Conservation (phyloP, 352 stramenopile species). For the Pseudoperonospora humuli region DNA sequence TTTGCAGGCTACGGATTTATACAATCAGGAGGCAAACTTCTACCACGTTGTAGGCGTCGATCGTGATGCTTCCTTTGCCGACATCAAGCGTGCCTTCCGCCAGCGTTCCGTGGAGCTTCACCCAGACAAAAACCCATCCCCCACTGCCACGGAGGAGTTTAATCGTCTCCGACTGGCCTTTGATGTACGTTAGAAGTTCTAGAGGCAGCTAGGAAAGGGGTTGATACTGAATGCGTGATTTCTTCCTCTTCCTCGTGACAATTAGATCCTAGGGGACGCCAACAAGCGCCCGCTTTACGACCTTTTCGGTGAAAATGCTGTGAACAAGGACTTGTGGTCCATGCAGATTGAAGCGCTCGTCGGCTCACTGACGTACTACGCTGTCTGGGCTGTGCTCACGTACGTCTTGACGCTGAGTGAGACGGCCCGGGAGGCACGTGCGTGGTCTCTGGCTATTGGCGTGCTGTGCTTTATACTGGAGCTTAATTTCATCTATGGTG, state of each 20-base stretch:
- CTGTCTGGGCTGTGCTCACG: conserved; percentile 92
- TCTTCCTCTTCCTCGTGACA: background rate
- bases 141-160: conserved; percentile 89
- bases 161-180: conserved; percentile 91
- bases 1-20: conserved; percentile 69
- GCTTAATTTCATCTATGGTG: conserved; percentile 85
- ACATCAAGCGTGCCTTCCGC: conserved; percentile 97
- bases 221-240: conserved; percentile 4
- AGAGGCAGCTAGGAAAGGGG: background rate
- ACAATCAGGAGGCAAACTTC: conserved; percentile 90
- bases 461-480: conserved; percentile 92
- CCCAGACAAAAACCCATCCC: conserved; percentile 94
- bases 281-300: conserved; percentile 94
- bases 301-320: conserved; percentile 88
- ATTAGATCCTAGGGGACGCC: conserved; percentile 72
- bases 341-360: conserved; percentile 89
- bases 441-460: conserved; percentile 91
- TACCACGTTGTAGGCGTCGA: conserved; percentile 89
- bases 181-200: conserved; percentile 59
- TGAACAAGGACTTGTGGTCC: conserved; percentile 84
- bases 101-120: conserved; percentile 91
- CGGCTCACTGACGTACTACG: conserved; percentile 91
- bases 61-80: conserved; percentile 83
- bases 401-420: conserved; percentile 94
- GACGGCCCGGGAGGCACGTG: conserved; percentile 71